A percentile compares a stretch with the other conserved stretches of the same genome.
phyloP scores from a whole-genome alignment of 2,329 filamentous ascomycete genomes.

The Aspergillus pseudoglaucus region DNA sequence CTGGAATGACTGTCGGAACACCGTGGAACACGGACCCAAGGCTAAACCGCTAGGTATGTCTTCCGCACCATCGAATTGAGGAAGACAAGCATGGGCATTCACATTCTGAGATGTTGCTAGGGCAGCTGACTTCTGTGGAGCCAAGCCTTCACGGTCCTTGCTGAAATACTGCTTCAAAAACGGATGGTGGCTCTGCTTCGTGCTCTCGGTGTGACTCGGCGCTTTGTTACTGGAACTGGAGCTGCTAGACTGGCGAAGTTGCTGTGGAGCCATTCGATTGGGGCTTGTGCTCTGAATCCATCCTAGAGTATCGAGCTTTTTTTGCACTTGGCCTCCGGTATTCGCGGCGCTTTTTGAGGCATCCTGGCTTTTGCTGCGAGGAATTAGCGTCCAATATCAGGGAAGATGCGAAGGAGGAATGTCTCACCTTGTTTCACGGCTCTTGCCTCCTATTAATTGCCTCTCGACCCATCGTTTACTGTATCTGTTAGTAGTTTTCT shows the following conservation, averaged over 20 bases:
- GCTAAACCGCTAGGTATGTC: neutral
- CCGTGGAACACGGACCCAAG: too few relatives aligned
- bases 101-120: constrained; percentile 22
- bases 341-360: neutral
- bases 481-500: constrained; percentile 3
- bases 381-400: neutral
- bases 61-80: constrained; percentile 21
- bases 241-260: neutral
- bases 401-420: neutral
- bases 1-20: too few relatives aligned
- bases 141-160: constrained; percentile 9
- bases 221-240: neutral
- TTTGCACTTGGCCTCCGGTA: constrained; percentile 1
- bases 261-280: neutral
- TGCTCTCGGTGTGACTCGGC: neutral
- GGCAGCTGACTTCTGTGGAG: constrained; percentile 20
- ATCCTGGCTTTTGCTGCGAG: neutral
- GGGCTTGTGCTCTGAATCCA: constrained; percentile 2
- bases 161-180: constrained; percentile 17
- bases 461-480: constrained; percentile 8
- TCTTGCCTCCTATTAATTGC: neutral
- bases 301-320: constrained; percentile 1
- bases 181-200: constrained; percentile 9
- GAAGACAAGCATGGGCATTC: constrained; percentile 24
- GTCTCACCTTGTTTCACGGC: neutral